Evolutionary conservation across 805 yeast genomes (phyloP), one percentile per base, ranked within the genome.

Genomic region (Suhomyces vadensis): DNA sequence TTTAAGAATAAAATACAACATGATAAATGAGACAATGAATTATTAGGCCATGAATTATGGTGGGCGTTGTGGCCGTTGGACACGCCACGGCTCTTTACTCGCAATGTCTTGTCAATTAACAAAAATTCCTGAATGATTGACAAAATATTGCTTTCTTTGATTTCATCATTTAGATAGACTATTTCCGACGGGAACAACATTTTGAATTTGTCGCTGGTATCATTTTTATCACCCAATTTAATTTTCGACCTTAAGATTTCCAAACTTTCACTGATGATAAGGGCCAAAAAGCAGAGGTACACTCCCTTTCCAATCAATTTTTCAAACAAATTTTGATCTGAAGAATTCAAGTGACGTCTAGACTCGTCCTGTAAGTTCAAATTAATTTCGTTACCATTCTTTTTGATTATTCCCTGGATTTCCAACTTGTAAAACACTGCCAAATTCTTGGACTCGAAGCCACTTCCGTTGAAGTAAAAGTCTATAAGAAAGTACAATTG

Each of bases 241-340:
- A 49, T 26, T 7, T 40, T 42, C 37, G 17, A 37, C 25, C 58
- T 43, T 19, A 65, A 44, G 10, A 47, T 31, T 9, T 57, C 61
- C 14, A 66, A 50, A 1, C 64, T 43, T 41, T 69, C 73, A 35
- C 65, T 67, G 3, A 67, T 53, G 1, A 69, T 53, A 13, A 70
- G 37, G 1, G 60, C 57, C 11, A 67, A 49, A 58, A 70, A 58
- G 29, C 61, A 51, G 33, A 68, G 41, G 41, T 55, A 67, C 0
- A 63, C 44, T 3, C 71, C 67, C 38, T 57, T 58, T 14, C 56
- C 27, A 13, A 51, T 49, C 24, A 63, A 50, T n/a, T 41, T 44
- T 21, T 37, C 36, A 37, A 51, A 47, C n/a, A 45, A 46, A 16
- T 52, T 53, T 4, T 46, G 48, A 14, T 60, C 65, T 10, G 51